Evolutionary conservation across 768 basidiomycete species (phyloP).

Genomic region (Leucosporidium scottii): DNA sequence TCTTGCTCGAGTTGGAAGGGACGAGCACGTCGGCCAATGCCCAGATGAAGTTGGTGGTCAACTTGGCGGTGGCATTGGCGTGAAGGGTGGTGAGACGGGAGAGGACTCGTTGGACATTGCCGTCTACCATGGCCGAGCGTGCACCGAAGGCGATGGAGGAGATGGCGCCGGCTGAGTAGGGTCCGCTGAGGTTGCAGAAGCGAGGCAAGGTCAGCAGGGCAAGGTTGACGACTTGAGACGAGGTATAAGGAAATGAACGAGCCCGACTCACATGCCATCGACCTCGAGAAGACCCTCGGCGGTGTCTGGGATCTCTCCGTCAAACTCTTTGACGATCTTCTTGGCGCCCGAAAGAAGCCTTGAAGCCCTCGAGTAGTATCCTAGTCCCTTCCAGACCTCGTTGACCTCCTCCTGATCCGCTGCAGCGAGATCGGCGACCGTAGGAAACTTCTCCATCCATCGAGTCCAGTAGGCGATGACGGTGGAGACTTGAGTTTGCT

Average conservation of each 20-base stretch:
- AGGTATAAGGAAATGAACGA: background rate
- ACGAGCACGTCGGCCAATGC: conserved; percentile 65
- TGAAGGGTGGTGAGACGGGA: conserved; percentile 62
- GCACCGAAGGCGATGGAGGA: conserved; percentile 80
- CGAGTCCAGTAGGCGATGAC: conserved; percentile 84
- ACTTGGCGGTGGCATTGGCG: conserved; percentile 70
- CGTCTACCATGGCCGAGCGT: conserved; percentile 70
- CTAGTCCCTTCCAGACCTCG: conserved; percentile 66
- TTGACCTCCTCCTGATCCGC: conserved; percentile 80
- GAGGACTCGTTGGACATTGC: conserved; percentile 28
- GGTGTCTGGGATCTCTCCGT: conserved; percentile 69
- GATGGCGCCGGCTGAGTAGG: conserved; percentile 43
- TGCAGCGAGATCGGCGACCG: conserved; percentile 44
- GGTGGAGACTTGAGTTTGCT: conserved; percentile 87
- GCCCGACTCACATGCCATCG: conserved; percentile 63
- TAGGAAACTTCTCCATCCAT: conserved; percentile 42
- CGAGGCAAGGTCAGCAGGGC: background rate
- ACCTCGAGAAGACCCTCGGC: conserved; percentile 74
- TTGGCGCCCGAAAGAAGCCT: conserved; percentile 76
- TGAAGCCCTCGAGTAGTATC: conserved; percentile 43
- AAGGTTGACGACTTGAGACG: background rate
- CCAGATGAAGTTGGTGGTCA: conserved; percentile 76
- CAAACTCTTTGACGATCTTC: conserved; percentile 60
- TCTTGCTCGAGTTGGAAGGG: conserved; percentile 46
- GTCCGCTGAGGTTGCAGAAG: conserved; percentile 16